Base-by-base conservation (phyloP, 345 rosid species). In the sweet orange (Citrus sinensis) region DNA sequence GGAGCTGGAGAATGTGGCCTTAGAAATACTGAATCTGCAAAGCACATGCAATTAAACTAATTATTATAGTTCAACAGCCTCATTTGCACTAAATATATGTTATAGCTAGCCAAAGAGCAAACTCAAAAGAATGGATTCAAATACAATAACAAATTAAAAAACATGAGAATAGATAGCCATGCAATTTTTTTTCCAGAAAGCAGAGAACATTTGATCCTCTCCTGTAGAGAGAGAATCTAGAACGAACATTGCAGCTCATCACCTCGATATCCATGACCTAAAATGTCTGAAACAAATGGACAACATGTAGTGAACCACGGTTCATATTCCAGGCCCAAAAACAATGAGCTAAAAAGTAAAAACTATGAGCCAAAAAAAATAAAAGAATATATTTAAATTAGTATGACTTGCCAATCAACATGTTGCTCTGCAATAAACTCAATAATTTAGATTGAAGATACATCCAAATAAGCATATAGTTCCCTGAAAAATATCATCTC, bases 11-110 rank as follows among this genome's bases (percentile, higher is more conserved):
- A 80, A 30, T 84, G 83, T 16, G 92, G 77, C 82, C 88, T 86
- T 70, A 95, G 68, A 85, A 95, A 90, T 69, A 85, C 82, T 63
- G 87, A 85, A 73, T 92, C 98, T 95, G 93, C 65, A 73, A 58
- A 76, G 70, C 73, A 79, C 78, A 77, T 7, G 49, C 65, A 70
- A 61, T 22, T 25, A 63, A 64, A 80, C 22, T 69, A 74, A 61
- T 77, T 82, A 51, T 35, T 82, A 51, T 35, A 65, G 4, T 60
- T 67, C 40, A 30, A 25, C 2, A 19, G 39, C 60, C 32, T 58
- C 35, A 27, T 70, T 67, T 71, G 49, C 66, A 17, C 60, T 32
- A 67, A 64, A 32, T 49, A 58, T 73, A 46, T 59, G 37, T 35
- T 27, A 70, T 60, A 56, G 13, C 34, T 25, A 29, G 72, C 40